phyloP scores from a whole-genome alignment of 352 stramenopile genomes.

The Phytopythium cucurbitacearum region DNA sequence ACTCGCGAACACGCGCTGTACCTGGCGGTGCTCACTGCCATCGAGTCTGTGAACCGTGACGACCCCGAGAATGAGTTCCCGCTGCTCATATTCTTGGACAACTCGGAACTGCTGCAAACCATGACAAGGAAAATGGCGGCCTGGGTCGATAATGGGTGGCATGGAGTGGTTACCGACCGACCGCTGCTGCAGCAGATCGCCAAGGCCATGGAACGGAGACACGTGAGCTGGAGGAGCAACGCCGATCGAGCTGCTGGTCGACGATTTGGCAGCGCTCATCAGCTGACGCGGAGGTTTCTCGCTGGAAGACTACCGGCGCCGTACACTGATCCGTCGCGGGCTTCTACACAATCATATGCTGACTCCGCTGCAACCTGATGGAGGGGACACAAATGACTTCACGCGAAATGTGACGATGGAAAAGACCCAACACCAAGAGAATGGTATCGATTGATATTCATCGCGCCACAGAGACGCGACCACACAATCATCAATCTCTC shows the following conservation, averaged over 20 bases:
- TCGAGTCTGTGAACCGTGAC: constrained; percentile 6
- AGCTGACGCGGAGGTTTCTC: constrained; percentile 1
- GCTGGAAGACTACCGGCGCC: neutral
- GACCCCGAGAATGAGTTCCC: constrained; percentile 3
- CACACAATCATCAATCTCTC: no score
- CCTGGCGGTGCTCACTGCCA: neutral
- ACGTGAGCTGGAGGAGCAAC: constrained; percentile 2
- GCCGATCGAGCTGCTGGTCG: neutral
- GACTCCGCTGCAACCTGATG: no score
- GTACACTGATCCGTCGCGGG: constrained; percentile 1
- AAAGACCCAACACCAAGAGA: no score
- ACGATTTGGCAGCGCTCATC: no score
- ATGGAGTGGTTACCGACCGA: neutral
- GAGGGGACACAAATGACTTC: no score
- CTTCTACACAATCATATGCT: neutral
- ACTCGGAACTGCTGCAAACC: neutral
- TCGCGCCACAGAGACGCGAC: no score
- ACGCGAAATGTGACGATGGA: no score
- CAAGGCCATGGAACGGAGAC: neutral
- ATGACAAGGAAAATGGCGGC: neutral
- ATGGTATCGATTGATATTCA: no score
- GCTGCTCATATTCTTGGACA: constrained; percentile 2
- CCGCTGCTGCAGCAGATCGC: constrained; percentile 4
- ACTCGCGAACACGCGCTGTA: neutral
- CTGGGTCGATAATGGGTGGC: constrained; percentile 2